Percentiles rank a stretch among this genome's conserved stretches.
phyloP scores from a whole-genome alignment of 768 basidiomycete genomes.

The Coprinopsis sp. region DNA sequence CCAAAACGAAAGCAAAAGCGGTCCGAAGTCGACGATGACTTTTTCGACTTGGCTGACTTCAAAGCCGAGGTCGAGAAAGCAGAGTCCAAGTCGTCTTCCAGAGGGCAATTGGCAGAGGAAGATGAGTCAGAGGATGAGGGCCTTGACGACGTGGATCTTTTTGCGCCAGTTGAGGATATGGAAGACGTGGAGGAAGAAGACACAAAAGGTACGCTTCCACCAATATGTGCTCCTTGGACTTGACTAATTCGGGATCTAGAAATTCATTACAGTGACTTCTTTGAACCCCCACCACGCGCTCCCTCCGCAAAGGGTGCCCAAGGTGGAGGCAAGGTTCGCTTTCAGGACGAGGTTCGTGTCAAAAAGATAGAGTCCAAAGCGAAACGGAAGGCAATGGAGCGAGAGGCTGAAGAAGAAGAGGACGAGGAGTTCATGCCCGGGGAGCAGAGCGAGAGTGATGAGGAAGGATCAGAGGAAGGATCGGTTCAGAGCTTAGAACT shows the following conservation, averaged over 20 bases:
- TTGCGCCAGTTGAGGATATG: constrained; percentile 50
- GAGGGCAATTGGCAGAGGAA: constrained; percentile 51
- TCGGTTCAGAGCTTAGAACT: no score
- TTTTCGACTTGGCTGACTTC: constrained; percentile 86
- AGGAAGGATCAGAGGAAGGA: constrained; percentile 20
- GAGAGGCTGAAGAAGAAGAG: constrained; percentile 21
- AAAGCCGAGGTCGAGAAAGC: constrained; percentile 79
- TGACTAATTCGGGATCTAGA: constrained; percentile 35
- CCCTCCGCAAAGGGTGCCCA: constrained; percentile 14
- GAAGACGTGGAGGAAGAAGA: constrained; percentile 46
- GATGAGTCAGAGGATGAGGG: constrained; percentile 50
- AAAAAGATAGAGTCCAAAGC: constrained; percentile 75
- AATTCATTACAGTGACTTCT: constrained; percentile 74
- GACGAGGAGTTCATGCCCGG: constrained; percentile 21
- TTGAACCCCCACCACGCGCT: constrained; percentile 50
- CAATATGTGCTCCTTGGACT: not conserved
- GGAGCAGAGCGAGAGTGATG: constrained; percentile 14
- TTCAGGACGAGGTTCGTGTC: constrained; percentile 75
- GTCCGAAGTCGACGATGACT: constrained; percentile 74
- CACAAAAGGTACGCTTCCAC: constrained; percentile 31
- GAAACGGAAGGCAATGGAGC: no score
- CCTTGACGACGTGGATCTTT: constrained; percentile 53
- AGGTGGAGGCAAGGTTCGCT: constrained; percentile 55
- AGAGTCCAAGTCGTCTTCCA: constrained; percentile 59
- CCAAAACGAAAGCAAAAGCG: constrained; percentile 22